Evolutionary conservation across 768 basidiomycete species (phyloP), one percentile per base, ranked within the genome.

Genomic region (Amanita pseudoporphyria): DNA sequence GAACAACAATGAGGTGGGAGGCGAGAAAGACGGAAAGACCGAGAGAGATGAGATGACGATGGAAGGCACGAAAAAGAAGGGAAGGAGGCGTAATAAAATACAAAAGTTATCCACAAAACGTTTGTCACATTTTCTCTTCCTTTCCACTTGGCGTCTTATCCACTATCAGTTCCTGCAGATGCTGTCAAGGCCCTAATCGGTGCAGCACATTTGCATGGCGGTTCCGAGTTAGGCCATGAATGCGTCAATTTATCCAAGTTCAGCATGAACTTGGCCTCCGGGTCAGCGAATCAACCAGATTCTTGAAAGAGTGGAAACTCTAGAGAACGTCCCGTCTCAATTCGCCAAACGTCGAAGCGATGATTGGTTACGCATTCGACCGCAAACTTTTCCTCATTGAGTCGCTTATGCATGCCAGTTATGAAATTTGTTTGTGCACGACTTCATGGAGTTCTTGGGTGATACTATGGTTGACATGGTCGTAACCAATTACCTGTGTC

Each of bases 111-210:
- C 86, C 2, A 87, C 84, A 2, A 94, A 94, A 71, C 75, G 82
- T 68, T 57, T 68, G 32, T 14, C 1, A 6, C 9, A 4, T 19
- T 13, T 16, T 10, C 28, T 32, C 18, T 2, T 21, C 31, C n/a
- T n/a, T n/a, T n/a, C n/a, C n/a, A n/a, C 28, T 49, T 32, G 22
- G 3, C 24, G n/a, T 5, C 37, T 45, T 36, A 51, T 13, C 9
- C 39, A 12, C 46, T 37, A 40, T 3, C 35, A 76, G 78, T 87
- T 52, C 70, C 92, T 30, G 87, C 87, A 1, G 91, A 94, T 53
- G 82, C 91, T 3, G 73, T 91, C 4, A 91, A 95, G 64, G 77
- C 88, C 2, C 65, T 89, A 10, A 83, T 92, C 19, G 91, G 90
- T 1, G 88, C 87, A 6, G 76, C 84, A 0, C 86, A 82, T 62